Base-by-base conservation (phyloP, 2,329 filamentous ascomycete genomes). In the Fusarium paranaense region DNA sequence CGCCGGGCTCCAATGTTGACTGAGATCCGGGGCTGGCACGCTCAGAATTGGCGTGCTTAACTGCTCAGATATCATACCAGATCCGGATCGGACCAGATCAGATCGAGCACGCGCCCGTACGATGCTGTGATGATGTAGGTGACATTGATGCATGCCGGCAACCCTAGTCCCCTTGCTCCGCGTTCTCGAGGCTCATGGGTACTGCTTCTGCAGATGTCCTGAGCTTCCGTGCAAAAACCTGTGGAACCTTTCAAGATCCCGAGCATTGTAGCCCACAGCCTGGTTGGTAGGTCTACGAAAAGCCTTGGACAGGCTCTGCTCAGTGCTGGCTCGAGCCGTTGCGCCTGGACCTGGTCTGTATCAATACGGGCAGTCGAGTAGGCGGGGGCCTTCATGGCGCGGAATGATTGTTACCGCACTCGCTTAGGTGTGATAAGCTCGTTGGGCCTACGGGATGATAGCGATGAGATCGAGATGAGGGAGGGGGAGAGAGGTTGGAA, bases 31-130 rank as follows among this genome's bases (percentile, higher is more conserved):
- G 30, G 37, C 50, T 40, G 54, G 18, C 13, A 38, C 8, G 18
- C 18, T 30, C 25, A 27, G 22, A 20, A 42, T 47, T 57, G 45
- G 32, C 40, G 27, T 38, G n/a, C 56, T 66, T 27, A 33, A 32
- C 37, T 25, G 20, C 25, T 47, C 30, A 61, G 35, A 58, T 47
- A 68, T 64, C 62, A 64, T 30, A 30, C 33, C 33, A 64, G 22
- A 42, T 47, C 54, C 32, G 42, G 45, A 61, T 45, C 47, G 59
- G 35, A 58, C 50, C 40, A 62, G 42, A 58, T 71, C 45, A 71
- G 68, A 64, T 68, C 68, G 58, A 60, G 68, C 60, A 62, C n/a
- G 58, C 60, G 38, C 25, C 45, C 66, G 68, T 72, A 50, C 54
- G 47, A 61, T 63, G 35, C 32, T 32, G 27, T 61, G 59, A 56